Evolutionary conservation across 257 asterid species (phyloP).

Genomic region (Ophiorrhiza pumila): DNA sequence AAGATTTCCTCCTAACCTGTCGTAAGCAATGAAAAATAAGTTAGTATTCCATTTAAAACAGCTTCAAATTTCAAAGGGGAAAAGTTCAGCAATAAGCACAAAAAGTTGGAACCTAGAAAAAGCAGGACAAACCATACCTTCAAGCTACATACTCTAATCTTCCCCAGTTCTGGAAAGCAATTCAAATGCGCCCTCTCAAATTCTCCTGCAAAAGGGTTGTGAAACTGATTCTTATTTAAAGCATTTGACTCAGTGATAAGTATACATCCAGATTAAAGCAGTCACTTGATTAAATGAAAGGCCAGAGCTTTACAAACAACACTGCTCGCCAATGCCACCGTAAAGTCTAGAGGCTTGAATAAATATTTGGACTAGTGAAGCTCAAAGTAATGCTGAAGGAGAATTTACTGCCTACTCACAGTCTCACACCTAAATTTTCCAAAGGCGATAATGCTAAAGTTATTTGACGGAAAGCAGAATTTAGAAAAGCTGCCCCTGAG

Average conservation of each 20-base stretch:
- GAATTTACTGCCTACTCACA: background rate
- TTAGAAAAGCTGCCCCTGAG: background rate
- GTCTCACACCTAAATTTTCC: background rate
- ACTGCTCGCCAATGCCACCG: background rate
- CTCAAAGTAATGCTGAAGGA: no score
- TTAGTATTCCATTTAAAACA: background rate
- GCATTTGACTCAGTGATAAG: background rate
- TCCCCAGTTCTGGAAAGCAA: slow-evolving; percentile 61
- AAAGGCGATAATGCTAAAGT: background rate
- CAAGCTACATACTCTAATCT: slow-evolving; percentile 35
- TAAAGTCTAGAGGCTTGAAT: no score
- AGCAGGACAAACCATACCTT: slow-evolving; percentile 38
- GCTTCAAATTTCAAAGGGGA: background rate
- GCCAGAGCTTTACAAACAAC: background rate
- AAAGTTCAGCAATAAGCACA: background rate
- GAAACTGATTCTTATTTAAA: background rate
- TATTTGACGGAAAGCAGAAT: background rate
- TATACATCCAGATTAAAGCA: background rate
- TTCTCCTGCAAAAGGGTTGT: slow-evolving; percentile 44
- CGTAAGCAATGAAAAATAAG: background rate
- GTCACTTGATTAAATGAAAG: no score
- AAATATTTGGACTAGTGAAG: no score
- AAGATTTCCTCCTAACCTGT: slow-evolving; percentile 51
- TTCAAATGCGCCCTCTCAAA: slow-evolving; percentile 52
- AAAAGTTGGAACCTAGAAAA: background rate